Percentiles rank a stretch among this genome's conserved stretches.
Conservation (phyloP, 805 yeast species). For the Kodamaea leandrae region DNA sequence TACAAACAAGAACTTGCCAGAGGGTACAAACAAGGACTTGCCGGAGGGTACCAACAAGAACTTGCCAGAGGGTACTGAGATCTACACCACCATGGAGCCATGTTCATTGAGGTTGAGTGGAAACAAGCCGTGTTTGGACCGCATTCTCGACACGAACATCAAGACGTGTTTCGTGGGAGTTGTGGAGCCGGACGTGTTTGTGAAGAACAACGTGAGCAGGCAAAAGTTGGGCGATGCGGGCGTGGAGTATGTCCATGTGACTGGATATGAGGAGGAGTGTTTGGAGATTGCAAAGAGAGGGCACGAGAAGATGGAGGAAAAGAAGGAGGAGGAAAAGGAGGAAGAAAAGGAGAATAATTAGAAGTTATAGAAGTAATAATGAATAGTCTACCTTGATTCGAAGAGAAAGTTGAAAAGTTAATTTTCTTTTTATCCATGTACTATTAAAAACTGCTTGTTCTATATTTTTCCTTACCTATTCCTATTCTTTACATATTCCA, state of each 20-base stretch:
- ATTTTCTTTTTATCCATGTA: too few species aligned
- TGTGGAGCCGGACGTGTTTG: conserved; percentile 84
- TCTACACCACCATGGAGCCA: conserved; percentile 97
- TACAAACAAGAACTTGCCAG: conserved; percentile 27
- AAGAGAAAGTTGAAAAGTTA: too few species aligned
- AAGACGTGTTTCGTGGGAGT: conserved; percentile 87
- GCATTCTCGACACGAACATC: conserved; percentile 60
- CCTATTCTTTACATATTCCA: too few species aligned
- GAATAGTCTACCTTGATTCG: too few species aligned
- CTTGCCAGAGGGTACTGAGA: conserved; percentile 67
- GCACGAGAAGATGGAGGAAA: conserved; percentile 38
- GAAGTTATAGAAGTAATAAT: not conserved
- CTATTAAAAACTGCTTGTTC: too few species aligned
- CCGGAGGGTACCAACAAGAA: conserved; percentile 72
- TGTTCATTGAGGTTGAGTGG: conserved; percentile 89
- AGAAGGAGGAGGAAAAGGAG: not conserved
- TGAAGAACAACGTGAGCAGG: conserved; percentile 69
- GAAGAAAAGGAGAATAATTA: not conserved
- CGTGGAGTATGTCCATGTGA: conserved; percentile 72
- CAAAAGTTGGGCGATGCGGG: conserved; percentile 52
- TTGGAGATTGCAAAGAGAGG: conserved; percentile 72
- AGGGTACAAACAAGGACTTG: conserved; percentile 60
- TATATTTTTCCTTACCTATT: too few species aligned
- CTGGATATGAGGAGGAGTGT: conserved; percentile 76
- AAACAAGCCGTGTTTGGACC: conserved; percentile 80